Evolutionary conservation across 441 rosid species (phyloP).

Genomic region (Gossypium gossypioides): DNA sequence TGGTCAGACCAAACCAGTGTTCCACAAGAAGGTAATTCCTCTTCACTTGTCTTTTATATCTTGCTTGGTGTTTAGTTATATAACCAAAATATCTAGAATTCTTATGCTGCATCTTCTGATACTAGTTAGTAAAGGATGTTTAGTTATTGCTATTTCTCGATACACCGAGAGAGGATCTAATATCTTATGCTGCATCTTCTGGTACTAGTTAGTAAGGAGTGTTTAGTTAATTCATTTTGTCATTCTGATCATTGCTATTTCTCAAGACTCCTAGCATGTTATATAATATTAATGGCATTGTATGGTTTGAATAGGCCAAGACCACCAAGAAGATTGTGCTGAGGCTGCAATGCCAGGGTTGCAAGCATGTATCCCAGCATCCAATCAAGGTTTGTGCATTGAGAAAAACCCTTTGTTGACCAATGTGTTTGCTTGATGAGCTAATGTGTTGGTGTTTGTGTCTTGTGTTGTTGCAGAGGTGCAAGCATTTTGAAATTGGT

Average conservation of each 20-base stretch:
- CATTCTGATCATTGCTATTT: neutral
- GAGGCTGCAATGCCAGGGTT: constrained; percentile 53
- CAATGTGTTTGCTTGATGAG: neutral
- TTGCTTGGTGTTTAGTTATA: neutral
- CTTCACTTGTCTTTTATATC: neutral
- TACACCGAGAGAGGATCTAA: neutral
- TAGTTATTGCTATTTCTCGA: neutral
- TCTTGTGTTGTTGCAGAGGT: constrained; percentile 27
- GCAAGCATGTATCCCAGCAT: constrained; percentile 56
- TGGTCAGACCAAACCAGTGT: constrained; percentile 66
- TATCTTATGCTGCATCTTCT: neutral
- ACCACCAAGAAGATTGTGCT: constrained; percentile 58
- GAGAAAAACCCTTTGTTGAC: neutral
- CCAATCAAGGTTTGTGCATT: constrained; percentile 35
- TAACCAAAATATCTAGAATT: neutral
- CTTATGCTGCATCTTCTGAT: neutral
- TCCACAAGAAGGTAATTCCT: constrained; percentile 44
- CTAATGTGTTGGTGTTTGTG: neutral
- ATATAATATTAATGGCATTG: neutral
- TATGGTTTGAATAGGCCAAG: constrained; percentile 29
- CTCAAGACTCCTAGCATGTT: neutral
- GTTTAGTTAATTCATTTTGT: neutral
- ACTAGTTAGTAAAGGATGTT: neutral
- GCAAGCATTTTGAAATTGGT: constrained; percentile 56
- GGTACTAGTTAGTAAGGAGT: neutral